Conservation (phyloP, 441 rosid genomes). For the Mallotus japonicus region DNA sequence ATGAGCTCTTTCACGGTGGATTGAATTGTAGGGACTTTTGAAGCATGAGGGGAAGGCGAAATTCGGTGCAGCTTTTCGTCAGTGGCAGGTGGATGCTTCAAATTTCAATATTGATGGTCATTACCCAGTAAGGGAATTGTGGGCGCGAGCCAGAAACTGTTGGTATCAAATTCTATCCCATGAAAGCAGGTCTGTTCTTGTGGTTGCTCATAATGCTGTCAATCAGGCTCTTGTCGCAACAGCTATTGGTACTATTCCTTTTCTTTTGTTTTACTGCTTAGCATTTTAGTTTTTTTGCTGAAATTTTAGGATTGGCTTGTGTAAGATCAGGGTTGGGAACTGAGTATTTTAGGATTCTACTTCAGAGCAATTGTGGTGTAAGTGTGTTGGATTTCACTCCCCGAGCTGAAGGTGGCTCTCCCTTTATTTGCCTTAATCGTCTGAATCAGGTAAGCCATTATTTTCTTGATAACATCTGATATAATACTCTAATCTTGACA, state of each 20-base stretch:
- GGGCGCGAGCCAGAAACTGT: slow-evolving; percentile 73
- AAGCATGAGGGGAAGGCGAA: slow-evolving; percentile 78
- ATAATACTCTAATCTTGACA: background rate
- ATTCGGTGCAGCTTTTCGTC: slow-evolving; percentile 67
- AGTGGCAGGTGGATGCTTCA: slow-evolving; percentile 81
- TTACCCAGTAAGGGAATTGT: slow-evolving; percentile 82
- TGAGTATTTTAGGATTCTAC: slow-evolving; percentile 74
- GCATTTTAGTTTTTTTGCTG: slow-evolving; percentile 3
- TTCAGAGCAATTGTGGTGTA: slow-evolving; percentile 94
- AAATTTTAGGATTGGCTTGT: background rate
- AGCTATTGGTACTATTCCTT: slow-evolving; percentile 58
- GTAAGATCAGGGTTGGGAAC: slow-evolving; percentile 64
- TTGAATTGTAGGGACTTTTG: slow-evolving; percentile 53
- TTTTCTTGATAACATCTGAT: background rate
- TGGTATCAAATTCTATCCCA: slow-evolving; percentile 69
- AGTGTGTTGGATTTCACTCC: slow-evolving; percentile 84
- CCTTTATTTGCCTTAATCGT: slow-evolving; percentile 73
- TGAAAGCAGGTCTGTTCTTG: slow-evolving; percentile 76
- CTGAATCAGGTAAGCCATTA: slow-evolving; percentile 66
- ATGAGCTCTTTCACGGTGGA: too few relatives aligned
- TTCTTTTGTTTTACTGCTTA: background rate
- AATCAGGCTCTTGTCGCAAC: slow-evolving; percentile 89
- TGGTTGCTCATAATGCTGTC: slow-evolving; percentile 96
- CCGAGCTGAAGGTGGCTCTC: slow-evolving; percentile 55
- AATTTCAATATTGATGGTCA: slow-evolving; percentile 83